Conservation (phyloP, 192 early-diverging fungal genomes). For the Pecoramyces ruminantium region DNA sequence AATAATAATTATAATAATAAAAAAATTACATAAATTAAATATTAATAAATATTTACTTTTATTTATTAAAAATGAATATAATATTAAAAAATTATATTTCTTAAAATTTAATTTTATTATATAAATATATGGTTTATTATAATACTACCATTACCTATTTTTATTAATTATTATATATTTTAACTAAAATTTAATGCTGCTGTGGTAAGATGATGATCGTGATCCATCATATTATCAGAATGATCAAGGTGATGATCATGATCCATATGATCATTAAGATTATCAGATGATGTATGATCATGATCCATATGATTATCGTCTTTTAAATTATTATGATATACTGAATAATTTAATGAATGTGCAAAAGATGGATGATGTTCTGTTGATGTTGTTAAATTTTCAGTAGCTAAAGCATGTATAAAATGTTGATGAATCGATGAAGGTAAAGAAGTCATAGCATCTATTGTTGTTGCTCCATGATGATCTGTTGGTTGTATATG, state of each 20-base stretch:
- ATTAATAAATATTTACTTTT: too few species aligned
- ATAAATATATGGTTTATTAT: too few species aligned
- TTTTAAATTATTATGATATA: background rate
- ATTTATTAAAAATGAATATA: too few species aligned
- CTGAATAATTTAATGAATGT: background rate
- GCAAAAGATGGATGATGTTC: background rate
- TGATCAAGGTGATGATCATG: background rate
- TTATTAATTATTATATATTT: too few species aligned
- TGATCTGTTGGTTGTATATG: background rate
- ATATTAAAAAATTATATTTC: too few species aligned
- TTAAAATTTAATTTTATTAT: too few species aligned
- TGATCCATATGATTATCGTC: background rate
- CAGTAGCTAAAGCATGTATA: background rate
- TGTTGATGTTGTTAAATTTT: background rate
- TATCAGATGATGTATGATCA: background rate
- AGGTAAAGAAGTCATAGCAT: background rate
- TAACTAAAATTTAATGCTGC: too few species aligned
- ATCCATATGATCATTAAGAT: background rate
- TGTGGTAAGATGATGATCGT: too few species aligned
- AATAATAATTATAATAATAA: too few species aligned
- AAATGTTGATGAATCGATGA: background rate
- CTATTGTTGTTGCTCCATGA: background rate
- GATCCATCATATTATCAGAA: background rate
- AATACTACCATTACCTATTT: too few species aligned
- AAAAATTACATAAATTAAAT: too few species aligned